A percentile compares a stretch with the other conserved stretches of the same genome.
Evolutionary conservation across 73 alveolate genomes (phyloP).

Genomic region (Symbiodinium natans): DNA sequence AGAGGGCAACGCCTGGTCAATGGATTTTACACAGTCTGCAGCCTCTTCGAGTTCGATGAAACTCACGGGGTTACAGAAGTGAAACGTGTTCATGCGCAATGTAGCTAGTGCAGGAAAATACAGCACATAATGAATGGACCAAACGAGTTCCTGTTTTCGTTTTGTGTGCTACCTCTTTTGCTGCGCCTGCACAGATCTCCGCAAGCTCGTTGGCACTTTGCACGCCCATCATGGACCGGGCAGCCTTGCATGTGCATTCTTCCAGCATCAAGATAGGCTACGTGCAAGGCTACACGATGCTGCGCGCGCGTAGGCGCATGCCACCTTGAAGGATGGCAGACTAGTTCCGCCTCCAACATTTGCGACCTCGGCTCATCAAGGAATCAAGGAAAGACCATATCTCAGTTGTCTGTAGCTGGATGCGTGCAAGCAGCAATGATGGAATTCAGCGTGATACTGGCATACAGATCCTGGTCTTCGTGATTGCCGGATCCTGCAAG

Average conservation of each 20-base stretch:
- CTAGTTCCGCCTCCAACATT: slow-evolving; percentile 71
- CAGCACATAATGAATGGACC: too few relatives aligned
- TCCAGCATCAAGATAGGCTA: not conserved
- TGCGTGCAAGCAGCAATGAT: slow-evolving; percentile 18
- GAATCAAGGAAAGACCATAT: too few relatives aligned
- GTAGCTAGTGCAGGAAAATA: too few relatives aligned
- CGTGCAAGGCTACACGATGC: too few relatives aligned
- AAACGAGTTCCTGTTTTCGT: too few relatives aligned
- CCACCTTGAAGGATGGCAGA: slow-evolving; percentile 87
- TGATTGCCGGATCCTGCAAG: slow-evolving; percentile 47
- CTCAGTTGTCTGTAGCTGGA: too few relatives aligned
- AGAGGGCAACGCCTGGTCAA: slow-evolving; percentile 53
- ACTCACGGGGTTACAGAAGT: too few relatives aligned
- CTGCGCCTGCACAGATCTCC: slow-evolving; percentile 75
- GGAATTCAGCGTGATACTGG: slow-evolving; percentile 82
- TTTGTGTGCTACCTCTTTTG: not conserved
- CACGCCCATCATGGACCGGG: slow-evolving; percentile 85
- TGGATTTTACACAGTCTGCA: not conserved
- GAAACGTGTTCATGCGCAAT: too few relatives aligned
- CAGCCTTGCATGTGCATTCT: slow-evolving; percentile 47
- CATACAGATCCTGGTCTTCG: slow-evolving; percentile 82
- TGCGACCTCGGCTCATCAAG: slow-evolving; percentile 51
- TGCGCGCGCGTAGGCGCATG: too few relatives aligned
- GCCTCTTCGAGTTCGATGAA: not conserved
- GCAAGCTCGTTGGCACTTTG: slow-evolving; percentile 79